These are phyloP conservation scores for Corrigiola litoralis DNA, from an alignment of 179 eudicot species.

Conservation along the genomic window DNA sequence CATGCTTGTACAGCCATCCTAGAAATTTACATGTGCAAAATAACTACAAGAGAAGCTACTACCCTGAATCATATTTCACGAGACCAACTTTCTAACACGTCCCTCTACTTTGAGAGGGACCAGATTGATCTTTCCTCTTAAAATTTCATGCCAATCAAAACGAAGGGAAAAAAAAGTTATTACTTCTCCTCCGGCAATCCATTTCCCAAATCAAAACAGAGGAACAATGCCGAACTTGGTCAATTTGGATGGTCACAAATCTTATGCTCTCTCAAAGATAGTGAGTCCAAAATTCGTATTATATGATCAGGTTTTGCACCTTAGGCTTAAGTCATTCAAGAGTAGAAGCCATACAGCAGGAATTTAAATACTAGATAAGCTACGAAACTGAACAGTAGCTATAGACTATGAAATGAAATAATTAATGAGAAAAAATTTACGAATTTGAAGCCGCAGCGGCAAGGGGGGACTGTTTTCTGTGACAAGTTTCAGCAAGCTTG, in stretches of 20 bases:
- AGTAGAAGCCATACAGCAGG: neutral
- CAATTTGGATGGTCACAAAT: too few relatives aligned
- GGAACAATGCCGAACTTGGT: neutral
- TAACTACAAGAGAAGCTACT: neutral
- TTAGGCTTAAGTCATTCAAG: too few relatives aligned
- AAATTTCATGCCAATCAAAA: neutral
- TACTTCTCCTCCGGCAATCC: neutral
- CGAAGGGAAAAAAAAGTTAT: neutral
- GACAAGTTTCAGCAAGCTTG: constrained; percentile 97
- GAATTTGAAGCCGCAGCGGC: constrained; percentile 90
- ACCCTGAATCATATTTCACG: neutral
- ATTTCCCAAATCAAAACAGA: neutral
- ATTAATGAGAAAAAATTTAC: constrained; percentile 41
- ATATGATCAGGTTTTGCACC: too few relatives aligned
- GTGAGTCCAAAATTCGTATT: too few relatives aligned
- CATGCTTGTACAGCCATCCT: constrained; percentile 1
- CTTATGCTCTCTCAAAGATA: too few relatives aligned
- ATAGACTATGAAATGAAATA: neutral
- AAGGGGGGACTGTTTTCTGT: constrained; percentile 72
- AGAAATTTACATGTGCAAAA: neutral
- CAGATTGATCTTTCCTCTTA: neutral
- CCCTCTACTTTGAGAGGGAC: neutral
- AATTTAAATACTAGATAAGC: neutral
- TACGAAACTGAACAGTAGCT: neutral
- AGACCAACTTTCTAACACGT: neutral